phyloP scores from a whole-genome alignment of 345 rosid genomes.

The Punica granatum region DNA sequence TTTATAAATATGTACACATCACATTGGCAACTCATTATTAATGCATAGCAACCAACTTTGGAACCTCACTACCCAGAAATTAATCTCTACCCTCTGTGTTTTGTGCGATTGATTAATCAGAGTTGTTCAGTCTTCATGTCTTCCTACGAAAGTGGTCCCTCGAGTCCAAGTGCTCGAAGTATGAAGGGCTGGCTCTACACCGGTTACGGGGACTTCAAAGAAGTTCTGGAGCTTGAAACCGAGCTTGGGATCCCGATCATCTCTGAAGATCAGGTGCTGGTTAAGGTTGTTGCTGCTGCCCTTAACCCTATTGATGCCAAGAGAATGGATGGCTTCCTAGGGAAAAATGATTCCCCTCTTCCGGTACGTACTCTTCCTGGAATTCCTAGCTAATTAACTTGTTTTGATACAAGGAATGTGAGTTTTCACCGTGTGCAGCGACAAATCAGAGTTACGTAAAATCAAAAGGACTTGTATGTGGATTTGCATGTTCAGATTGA shows the following conservation, averaged over 20 bases:
- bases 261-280: conserved; percentile 70
- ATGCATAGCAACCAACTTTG: too few species aligned
- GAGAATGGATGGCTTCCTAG: conserved; percentile 63
- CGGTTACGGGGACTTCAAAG: conserved; percentile 54
- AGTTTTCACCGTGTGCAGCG: too few species aligned
- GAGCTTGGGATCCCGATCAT: conserved; percentile 52
- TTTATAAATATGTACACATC: too few species aligned
- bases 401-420: too few species aligned
- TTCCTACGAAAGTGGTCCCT: background rate
- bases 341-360: conserved; percentile 66
- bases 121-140: background rate
- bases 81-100: background rate
- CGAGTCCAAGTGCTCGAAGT: background rate
- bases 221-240: conserved; percentile 60
- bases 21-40: too few species aligned
- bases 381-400: background rate
- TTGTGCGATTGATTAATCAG: background rate
- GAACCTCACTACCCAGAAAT: too few species aligned
- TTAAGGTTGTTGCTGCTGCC: conserved; percentile 77
- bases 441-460: too few species aligned
- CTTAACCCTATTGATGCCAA: conserved; percentile 84
- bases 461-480: too few species aligned
- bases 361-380: too few species aligned
- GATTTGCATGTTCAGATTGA: too few species aligned
- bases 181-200: conserved; percentile 79